phyloP scores from a whole-genome alignment of 345 rosid species.

The Pseudoturritis turrita region DNA sequence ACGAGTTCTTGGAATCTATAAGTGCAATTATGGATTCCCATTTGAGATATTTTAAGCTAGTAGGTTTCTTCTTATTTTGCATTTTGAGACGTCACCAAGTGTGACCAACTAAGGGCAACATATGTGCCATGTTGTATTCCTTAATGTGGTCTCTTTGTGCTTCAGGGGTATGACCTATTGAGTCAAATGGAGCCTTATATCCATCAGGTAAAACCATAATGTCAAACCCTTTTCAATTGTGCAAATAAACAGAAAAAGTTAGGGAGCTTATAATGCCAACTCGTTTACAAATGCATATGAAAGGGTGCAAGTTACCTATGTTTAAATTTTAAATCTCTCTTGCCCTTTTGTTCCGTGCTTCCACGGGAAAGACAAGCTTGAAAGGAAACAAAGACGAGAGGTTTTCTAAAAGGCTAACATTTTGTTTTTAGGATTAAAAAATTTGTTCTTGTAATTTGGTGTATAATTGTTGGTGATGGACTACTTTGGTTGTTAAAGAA shows the following conservation, averaged over 20 bases:
- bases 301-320: too few species aligned
- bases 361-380: background rate
- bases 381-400: too few species aligned
- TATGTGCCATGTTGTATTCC: conserved; percentile 2
- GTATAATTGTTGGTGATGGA: background rate
- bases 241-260: background rate
- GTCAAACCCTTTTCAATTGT: background rate
- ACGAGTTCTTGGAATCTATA: conserved; percentile 81
- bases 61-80: conserved; percentile 23
- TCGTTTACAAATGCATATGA: background rate
- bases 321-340: background rate
- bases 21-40: conserved; percentile 92
- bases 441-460: background rate
- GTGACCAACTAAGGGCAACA: background rate
- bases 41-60: conserved; percentile 83
- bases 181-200: conserved; percentile 79
- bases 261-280: background rate
- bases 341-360: background rate
- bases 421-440: background rate
- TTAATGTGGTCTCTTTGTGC: conserved; percentile 28
- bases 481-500: background rate
- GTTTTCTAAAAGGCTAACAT: too few species aligned
- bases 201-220: conserved; percentile 56
- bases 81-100: conserved; percentile 10
- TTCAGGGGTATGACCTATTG: conserved; percentile 69